Conservation (phyloP, 371 early-diverging fungal species). For the Mucor plumbeus region DNA sequence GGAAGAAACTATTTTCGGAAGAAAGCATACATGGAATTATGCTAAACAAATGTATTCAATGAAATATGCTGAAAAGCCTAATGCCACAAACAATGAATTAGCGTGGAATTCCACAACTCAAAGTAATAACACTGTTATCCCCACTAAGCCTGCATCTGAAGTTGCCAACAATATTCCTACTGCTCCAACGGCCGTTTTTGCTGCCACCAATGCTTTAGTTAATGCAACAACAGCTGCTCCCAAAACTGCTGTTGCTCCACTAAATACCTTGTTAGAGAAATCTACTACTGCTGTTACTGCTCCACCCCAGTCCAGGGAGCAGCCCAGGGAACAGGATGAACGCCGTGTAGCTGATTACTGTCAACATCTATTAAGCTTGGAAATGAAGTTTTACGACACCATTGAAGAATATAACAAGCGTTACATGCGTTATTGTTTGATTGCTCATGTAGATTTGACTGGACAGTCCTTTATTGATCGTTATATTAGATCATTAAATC, state of each 20-base stretch:
- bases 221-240: not conserved
- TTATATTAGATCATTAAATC: not conserved
- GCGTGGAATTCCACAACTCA: too few relatives aligned
- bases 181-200: not conserved
- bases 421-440: conserved; percentile 33
- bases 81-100: not conserved
- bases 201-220: not conserved
- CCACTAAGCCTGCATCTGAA: not conserved
- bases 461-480: not conserved
- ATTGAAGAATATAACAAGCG: conserved; percentile 22
- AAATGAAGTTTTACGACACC: conserved; percentile 18
- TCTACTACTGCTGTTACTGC: not conserved
- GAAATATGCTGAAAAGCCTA: not conserved
- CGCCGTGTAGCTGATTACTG: not conserved
- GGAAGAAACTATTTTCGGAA: not conserved
- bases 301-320: not conserved
- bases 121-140: not conserved
- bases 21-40: not conserved
- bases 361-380: conserved; percentile 5
- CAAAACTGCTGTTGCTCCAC: too few relatives aligned
- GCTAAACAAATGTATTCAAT: not conserved
- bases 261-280: too few relatives aligned
- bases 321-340: not conserved
- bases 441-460: conserved; percentile 39
- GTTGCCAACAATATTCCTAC: not conserved